A percentile compares a stretch with the other conserved stretches of the same genome.
These are phyloP conservation scores for Xylariaceae sp. DNA, from an alignment of 2,329 filamentous ascomycete genomes.

Conservation along the genomic window DNA sequence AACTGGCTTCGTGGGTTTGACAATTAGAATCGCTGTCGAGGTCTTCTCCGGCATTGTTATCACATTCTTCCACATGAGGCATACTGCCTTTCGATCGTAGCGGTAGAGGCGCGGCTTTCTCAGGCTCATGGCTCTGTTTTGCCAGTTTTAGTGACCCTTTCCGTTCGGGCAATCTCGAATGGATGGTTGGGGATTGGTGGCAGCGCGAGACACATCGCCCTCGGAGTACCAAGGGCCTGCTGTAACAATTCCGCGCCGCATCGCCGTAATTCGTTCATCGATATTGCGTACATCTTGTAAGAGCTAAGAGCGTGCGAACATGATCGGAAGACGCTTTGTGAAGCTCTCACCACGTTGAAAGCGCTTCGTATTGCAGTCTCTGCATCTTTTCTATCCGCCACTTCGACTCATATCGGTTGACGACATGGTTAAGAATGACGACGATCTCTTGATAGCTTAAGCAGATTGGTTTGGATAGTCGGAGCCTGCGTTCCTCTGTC, in stretches of 20 bases:
- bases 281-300: not conserved
- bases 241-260: not conserved
- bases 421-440: conserved; percentile 1
- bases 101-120: not conserved
- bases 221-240: not conserved
- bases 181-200: not conserved
- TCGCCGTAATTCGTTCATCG: not conserved
- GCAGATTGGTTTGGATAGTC: no score
- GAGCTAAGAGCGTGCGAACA: not conserved
- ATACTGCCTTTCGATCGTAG: not conserved
- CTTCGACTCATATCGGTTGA: not conserved
- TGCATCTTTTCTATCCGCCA: not conserved
- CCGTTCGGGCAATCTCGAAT: not conserved
- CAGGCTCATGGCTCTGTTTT: not conserved
- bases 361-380: not conserved
- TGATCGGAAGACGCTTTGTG: not conserved
- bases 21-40: not conserved
- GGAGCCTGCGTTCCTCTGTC: no score
- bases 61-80: not conserved
- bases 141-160: not conserved
- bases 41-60: not conserved
- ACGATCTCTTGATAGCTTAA: no score
- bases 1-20: not conserved
- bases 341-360: not conserved
- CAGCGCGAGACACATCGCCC: not conserved